phyloP scores from a whole-genome alignment of 2,329 filamentous ascomycete genomes.

The Kalmusia sp. region DNA sequence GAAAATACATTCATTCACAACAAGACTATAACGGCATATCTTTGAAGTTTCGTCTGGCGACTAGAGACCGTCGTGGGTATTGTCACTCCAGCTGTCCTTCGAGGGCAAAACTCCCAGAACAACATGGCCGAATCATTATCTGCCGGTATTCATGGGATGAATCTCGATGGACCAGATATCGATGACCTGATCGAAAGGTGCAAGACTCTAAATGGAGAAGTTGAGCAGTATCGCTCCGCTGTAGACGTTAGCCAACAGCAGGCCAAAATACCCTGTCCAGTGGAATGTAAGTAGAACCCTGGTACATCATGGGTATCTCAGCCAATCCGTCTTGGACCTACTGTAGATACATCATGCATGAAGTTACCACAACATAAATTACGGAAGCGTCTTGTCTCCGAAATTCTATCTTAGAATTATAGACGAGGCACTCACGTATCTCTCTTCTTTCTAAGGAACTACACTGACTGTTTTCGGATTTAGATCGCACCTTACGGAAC shows the following conservation, averaged over 20 bases:
- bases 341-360: too few relatives aligned
- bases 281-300: too few relatives aligned
- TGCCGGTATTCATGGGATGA: conserved; percentile 7
- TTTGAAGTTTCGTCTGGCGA: too few relatives aligned
- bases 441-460: background rate
- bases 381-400: too few relatives aligned
- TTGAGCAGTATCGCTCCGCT: conserved; percentile 49
- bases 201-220: conserved; percentile 47
- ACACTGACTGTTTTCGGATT: conserved; percentile 14
- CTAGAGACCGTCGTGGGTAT: too few relatives aligned
- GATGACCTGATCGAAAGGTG: conserved; percentile 47
- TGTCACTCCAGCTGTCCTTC: background rate
- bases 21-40: too few relatives aligned
- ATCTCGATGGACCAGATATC: conserved; percentile 21
- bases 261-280: conserved; percentile 43
- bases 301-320: conserved; percentile 25
- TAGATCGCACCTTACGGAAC: conserved; percentile 38
- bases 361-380: too few relatives aligned
- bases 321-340: background rate
- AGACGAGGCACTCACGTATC: background rate
- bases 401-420: too few relatives aligned
- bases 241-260: conserved; percentile 39
- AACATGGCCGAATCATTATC: conserved; percentile 13
- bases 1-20: too few relatives aligned
- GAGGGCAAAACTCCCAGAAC: background rate